phyloP scores from a whole-genome alignment of 2,329 filamentous ascomycete genomes.

The Emergomyces pasteurianus region DNA sequence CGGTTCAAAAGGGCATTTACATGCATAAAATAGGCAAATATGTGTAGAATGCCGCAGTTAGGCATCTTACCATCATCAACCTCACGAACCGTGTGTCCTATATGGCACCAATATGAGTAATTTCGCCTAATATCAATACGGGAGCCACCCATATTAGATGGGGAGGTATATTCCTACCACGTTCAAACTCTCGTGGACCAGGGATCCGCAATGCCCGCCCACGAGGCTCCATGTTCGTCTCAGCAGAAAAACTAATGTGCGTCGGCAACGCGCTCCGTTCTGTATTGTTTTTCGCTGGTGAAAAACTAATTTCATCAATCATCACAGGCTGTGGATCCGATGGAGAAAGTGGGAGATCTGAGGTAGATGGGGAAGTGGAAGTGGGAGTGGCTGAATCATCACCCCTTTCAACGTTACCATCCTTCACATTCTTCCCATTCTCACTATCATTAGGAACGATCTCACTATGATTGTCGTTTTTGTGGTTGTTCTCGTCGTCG shows the following conservation, averaged over 20 bases:
- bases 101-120: slow-evolving; percentile 4
- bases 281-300: not conserved
- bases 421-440: not conserved
- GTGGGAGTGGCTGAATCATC: not conserved
- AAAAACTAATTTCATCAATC: not conserved
- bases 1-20: not conserved
- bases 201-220: slow-evolving; percentile 10
- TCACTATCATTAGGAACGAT: not conserved
- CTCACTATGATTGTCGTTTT: not conserved
- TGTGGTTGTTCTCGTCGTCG: no score
- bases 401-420: not conserved
- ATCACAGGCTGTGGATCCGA: not conserved
- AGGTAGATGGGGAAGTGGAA: not conserved
- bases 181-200: slow-evolving; percentile 12
- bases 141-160: slow-evolving; percentile 14
- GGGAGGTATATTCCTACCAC: slow-evolving; percentile 13
- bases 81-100: slow-evolving; percentile 17
- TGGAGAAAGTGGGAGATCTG: not conserved
- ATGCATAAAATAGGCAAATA: not conserved
- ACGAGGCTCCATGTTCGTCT: slow-evolving; percentile 10
- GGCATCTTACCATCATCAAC: slow-evolving; percentile 11
- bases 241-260: slow-evolving; percentile 10
- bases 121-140: not conserved
- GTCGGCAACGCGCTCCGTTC: slow-evolving; percentile 2
- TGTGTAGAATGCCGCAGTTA: not conserved